Percentiles rank a stretch among this genome's conserved stretches.
These are phyloP conservation scores for Melastoma candidum DNA, from an alignment of 441 rosid species.

Conservation along the genomic window DNA sequence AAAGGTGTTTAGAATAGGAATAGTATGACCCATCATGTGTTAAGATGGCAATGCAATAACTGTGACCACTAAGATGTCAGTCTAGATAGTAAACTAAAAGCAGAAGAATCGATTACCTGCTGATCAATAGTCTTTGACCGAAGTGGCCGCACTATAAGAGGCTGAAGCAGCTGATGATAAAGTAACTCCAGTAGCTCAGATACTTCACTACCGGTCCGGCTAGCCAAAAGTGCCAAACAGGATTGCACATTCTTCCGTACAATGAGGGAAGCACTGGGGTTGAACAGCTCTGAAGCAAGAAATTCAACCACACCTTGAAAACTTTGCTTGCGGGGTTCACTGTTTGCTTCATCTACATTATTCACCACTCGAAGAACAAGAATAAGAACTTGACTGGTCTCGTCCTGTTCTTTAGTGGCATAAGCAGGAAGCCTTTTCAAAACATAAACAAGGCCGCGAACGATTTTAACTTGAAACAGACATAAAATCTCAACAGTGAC, in stretches of 20 bases:
- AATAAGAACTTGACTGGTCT: slow-evolving; percentile 94
- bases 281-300: slow-evolving; percentile 91
- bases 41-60: not conserved
- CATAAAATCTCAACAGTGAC: slow-evolving; percentile 91
- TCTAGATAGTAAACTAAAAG: no score
- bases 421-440: slow-evolving; percentile 88
- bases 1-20: no score
- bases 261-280: slow-evolving; percentile 70
- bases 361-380: slow-evolving; percentile 97
- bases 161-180: slow-evolving; percentile 89
- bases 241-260: slow-evolving; percentile 97
- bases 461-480: slow-evolving; percentile 80
- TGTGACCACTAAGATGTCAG: slow-evolving; percentile 13
- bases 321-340: slow-evolving; percentile 80
- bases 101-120: slow-evolving; percentile 42
- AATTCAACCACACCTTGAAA: slow-evolving; percentile 90
- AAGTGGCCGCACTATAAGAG: slow-evolving; percentile 77
- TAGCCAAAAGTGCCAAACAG: slow-evolving; percentile 92
- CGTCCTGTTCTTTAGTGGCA: slow-evolving; percentile 95
- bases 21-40: no score
- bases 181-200: slow-evolving; percentile 92
- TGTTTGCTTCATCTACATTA: slow-evolving; percentile 92
- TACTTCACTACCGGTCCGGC: slow-evolving; percentile 97
- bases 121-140: slow-evolving; percentile 93
- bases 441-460: slow-evolving; percentile 84